Evolutionary conservation across 495 filamentous ascomycete species (phyloP).

Genomic region (Hypoxylon crocopeplum): DNA sequence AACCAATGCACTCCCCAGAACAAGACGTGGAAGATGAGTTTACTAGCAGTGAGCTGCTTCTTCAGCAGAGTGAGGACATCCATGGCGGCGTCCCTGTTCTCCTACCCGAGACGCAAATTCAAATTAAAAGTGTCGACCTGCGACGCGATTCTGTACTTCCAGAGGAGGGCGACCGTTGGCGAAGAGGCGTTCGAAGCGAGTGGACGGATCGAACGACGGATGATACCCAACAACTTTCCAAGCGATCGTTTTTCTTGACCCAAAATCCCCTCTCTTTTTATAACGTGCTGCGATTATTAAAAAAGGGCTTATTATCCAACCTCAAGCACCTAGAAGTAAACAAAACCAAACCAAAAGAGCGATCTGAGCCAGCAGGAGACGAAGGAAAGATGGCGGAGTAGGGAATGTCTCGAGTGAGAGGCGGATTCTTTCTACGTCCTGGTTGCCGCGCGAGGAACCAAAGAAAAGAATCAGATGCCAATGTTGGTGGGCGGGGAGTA

Average conservation of each 20-base stretch:
- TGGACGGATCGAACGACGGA: slow-evolving; percentile 25
- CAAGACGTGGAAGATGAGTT: slow-evolving; percentile 79
- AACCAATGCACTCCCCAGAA: slow-evolving; percentile 87
- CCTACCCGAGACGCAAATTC: slow-evolving; percentile 30
- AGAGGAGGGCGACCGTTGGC: slow-evolving; percentile 23
- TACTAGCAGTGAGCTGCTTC: slow-evolving; percentile 68
- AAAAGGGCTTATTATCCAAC: slow-evolving; percentile 29
- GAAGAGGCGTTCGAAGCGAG: slow-evolving; percentile 30
- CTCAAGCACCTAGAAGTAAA: slow-evolving; percentile 37
- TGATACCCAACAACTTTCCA: slow-evolving; percentile 13
- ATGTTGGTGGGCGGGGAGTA: slow-evolving; percentile 47
- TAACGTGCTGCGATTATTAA: slow-evolving; percentile 27
- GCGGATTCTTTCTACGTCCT: slow-evolving; percentile 45
- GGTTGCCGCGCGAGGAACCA: slow-evolving; percentile 41
- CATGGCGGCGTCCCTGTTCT: slow-evolving; percentile 47
- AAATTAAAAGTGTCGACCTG: slow-evolving; percentile 57
- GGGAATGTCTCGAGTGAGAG: slow-evolving; percentile 42
- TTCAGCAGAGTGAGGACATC: slow-evolving; percentile 48
- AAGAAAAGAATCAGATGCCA: slow-evolving; percentile 34
- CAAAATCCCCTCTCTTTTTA: slow-evolving; percentile 12
- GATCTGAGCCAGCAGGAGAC: slow-evolving; percentile 67
- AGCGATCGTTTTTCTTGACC: slow-evolving; percentile 23
- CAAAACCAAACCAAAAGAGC: slow-evolving; percentile 54
- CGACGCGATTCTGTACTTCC: slow-evolving; percentile 47
- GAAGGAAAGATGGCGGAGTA: slow-evolving; percentile 52